Evolutionary conservation across 2,329 filamentous ascomycete species (phyloP).

Genomic region (Didymella glomerata): DNA sequence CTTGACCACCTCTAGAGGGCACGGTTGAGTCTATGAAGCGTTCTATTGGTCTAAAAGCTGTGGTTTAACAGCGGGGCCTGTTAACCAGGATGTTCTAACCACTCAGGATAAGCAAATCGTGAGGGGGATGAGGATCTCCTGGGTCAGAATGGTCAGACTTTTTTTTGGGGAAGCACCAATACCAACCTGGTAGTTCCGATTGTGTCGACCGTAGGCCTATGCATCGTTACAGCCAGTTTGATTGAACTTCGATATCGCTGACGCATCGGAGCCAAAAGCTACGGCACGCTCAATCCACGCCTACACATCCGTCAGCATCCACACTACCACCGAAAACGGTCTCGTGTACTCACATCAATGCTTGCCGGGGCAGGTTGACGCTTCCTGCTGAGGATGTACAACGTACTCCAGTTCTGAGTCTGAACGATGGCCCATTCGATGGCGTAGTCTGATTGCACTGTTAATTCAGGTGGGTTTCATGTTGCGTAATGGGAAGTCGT

Average conservation of each 20-base stretch:
- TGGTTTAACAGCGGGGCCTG: too few relatives aligned
- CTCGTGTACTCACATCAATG: conserved; percentile 39
- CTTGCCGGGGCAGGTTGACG: conserved; percentile 29
- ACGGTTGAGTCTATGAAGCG: too few relatives aligned
- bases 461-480: conserved; percentile 4
- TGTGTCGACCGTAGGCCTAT: too few relatives aligned
- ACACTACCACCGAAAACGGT: too few relatives aligned
- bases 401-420: conserved; percentile 40
- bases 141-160: too few relatives aligned
- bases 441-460: conserved; percentile 29
- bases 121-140: too few relatives aligned
- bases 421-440: conserved; percentile 42
- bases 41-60: too few relatives aligned
- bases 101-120: too few relatives aligned
- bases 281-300: conserved; percentile 30
- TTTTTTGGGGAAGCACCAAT: too few relatives aligned
- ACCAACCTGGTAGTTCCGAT: too few relatives aligned
- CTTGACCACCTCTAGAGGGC: too few relatives aligned
- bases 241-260: conserved; percentile 29
- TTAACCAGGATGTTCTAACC: too few relatives aligned
- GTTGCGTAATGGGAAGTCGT: not conserved
- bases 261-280: conserved; percentile 28
- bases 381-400: conserved; percentile 41
- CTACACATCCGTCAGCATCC: conserved; percentile 13
- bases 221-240: conserved; percentile 28